Evolutionary conservation across 2,329 filamentous ascomycete genomes (phyloP), one percentile per base, ranked within the genome.

Genomic region (Talaromyces islandicus): DNA sequence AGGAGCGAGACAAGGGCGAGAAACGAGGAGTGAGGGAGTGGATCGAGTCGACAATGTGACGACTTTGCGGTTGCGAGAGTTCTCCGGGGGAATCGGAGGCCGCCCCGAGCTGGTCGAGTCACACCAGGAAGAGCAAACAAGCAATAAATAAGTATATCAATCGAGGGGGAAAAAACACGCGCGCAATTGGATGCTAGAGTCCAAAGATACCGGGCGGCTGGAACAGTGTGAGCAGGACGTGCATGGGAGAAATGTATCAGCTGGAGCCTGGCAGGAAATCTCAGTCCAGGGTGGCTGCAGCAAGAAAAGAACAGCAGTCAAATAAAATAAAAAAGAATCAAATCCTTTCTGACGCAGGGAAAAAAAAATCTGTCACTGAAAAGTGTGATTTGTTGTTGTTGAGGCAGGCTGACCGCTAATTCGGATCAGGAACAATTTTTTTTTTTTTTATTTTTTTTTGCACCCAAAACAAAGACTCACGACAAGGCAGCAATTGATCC

Each of bases 1-100:
- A 58, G 54, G 59, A 54, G 64, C 63, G 60, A 59, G 57, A 61
- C 57, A 57, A 62, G 46, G 41, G 50, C n/a, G 35, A 30, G 32
- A 50, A 30, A 43, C 24, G 24, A 46, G 52, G 24, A 30, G 35
- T 21, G 9, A 25, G 14, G 2, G 41, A 14, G 59, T 24, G 51
- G 50, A 19, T 19, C 19, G 43, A 46, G 43, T 19, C 19, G 19
- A 21, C 24, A 12, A 21, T 24, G 6, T n/a, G n/a, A n/a, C n/a
- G n/a, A n/a, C n/a, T 41, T 41, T 11, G 5, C 19, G 10, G 11
- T 14, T 19, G 41, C 19, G 19, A 1, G 43, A n/a, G 43, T 46
- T 19, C 41, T 3, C 7, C 19, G 41, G 38, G n/a, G 38, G 38
- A 50, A 50, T 59, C 41, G 58, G 57, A 55, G 54, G 35, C 52